phyloP scores from a whole-genome alignment of 352 stramenopile genomes.

The Peronospora farinosa region DNA sequence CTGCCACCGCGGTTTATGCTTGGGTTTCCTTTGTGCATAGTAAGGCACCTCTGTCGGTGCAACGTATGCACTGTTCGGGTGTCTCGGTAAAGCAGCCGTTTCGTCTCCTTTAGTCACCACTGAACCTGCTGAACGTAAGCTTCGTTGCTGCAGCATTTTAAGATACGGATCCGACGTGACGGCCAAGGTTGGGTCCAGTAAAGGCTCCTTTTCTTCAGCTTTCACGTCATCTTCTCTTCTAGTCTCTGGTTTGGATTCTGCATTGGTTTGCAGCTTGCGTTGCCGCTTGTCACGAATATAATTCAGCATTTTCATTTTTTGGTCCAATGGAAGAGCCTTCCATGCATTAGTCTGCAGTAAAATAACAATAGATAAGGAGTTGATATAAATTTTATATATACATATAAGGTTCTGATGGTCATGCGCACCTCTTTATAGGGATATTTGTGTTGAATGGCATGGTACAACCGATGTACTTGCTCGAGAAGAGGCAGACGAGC shows the following conservation, averaged over 20 bases:
- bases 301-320: constrained; percentile 74
- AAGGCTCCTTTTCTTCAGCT: constrained; percentile 8
- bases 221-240: constrained; percentile 4
- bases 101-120: constrained; percentile 1
- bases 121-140: constrained; percentile 24
- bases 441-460: constrained; percentile 77
- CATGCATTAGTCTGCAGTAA: constrained; percentile 55
- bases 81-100: constrained; percentile 7
- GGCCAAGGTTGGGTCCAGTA: constrained; percentile 15
- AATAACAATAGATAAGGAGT: background rate
- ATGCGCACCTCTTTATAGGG: constrained; percentile 66
- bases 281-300: constrained; percentile 72
- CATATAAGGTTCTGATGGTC: background rate
- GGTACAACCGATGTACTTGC: constrained; percentile 78
- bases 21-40: constrained; percentile 35
- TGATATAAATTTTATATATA: background rate
- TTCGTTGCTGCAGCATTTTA: constrained; percentile 73
- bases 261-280: constrained; percentile 15
- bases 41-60: constrained; percentile 42
- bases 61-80: constrained; percentile 60
- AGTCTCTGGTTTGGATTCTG: constrained; percentile 5
- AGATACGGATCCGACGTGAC: constrained; percentile 66
- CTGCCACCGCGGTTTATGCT: constrained; percentile 54
- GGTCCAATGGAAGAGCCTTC: constrained; percentile 63
- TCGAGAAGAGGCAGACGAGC: constrained; percentile 66